A percentile compares a stretch with the other conserved stretches of the same genome.
Conservation (phyloP, 2,329 filamentous ascomycete genomes). For the Pseudocercospora musae region DNA sequence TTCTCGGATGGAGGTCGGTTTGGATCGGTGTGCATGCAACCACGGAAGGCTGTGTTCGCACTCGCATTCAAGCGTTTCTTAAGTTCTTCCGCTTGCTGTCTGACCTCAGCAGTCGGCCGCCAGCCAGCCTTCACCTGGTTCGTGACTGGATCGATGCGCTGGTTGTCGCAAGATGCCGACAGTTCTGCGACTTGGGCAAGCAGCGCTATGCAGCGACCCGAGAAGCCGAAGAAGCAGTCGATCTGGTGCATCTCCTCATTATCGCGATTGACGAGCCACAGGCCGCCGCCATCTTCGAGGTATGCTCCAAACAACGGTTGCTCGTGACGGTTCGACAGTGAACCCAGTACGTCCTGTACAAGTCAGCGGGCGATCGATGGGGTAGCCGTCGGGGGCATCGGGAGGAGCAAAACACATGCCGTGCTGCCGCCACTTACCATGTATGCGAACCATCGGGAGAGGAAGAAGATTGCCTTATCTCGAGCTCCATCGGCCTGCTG, state of each 20-base stretch:
- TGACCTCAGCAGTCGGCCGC: conserved; percentile 55
- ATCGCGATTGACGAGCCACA: conserved; percentile 36
- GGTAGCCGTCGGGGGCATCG: neutral
- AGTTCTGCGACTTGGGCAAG: conserved; percentile 70
- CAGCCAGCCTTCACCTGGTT: conserved; percentile 52
- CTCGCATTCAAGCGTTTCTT: conserved; percentile 60
- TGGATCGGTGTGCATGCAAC: conserved; percentile 43
- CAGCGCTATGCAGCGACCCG: conserved; percentile 65
- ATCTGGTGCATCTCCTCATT: conserved; percentile 55
- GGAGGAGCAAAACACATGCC: neutral
- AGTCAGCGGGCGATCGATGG: neutral
- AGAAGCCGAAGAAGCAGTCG: conserved; percentile 79
- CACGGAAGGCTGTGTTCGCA: conserved; percentile 41
- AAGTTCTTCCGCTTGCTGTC: conserved; percentile 57
- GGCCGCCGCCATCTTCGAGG: conserved; percentile 35
- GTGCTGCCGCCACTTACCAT: conserved; percentile 39
- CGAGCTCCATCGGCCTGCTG: conserved; percentile 39
- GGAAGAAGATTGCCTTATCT: conserved; percentile 66
- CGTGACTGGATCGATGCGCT: conserved; percentile 57
- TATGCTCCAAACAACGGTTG: conserved; percentile 43
- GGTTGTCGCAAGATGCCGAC: conserved; percentile 63
- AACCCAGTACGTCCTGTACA: conserved; percentile 64
- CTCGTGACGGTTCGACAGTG: conserved; percentile 54
- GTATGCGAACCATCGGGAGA: conserved; percentile 80
- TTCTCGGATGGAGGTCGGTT: conserved; percentile 34